Evolutionary conservation across 1,284 basidiomycete genomes (phyloP).

Genomic region (Wolfiporia cocos): DNA sequence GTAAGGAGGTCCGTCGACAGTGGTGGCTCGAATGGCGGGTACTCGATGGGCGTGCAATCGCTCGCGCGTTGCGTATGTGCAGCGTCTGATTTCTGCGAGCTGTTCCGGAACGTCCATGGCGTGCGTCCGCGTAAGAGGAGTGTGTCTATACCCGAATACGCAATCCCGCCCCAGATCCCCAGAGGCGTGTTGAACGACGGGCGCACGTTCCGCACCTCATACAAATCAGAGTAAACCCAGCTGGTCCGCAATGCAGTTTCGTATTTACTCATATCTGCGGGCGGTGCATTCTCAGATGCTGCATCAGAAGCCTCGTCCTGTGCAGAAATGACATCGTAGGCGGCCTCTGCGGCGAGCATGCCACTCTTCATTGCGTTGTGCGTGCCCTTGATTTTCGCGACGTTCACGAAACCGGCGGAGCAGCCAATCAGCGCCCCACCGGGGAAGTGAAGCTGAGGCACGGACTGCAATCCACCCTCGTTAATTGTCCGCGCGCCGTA

Average conservation of each 20-base stretch:
- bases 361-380: slow-evolving; percentile 99
- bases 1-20: slow-evolving; percentile 95
- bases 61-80: slow-evolving; percentile 66
- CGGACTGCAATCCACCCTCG: slow-evolving; percentile 92
- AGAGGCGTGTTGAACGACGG: slow-evolving; percentile 87
- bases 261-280: slow-evolving; percentile 75
- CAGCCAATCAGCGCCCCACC: slow-evolving; percentile 96
- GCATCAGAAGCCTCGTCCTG: slow-evolving; percentile 17
- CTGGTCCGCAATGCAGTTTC: slow-evolving; percentile 70
- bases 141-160: slow-evolving; percentile 88
- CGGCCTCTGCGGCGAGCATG: slow-evolving; percentile 93
- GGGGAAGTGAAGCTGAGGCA: slow-evolving; percentile 91
- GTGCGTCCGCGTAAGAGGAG: slow-evolving; percentile 82
- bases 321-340: slow-evolving; percentile 55
- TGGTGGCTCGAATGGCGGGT: slow-evolving; percentile 87
- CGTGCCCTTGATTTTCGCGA: slow-evolving; percentile 99
- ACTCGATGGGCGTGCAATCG: slow-evolving; percentile 78
- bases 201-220: slow-evolving; percentile 90
- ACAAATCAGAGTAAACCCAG: slow-evolving; percentile 87
- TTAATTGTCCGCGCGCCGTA: slow-evolving; percentile 92
- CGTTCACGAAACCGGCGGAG: slow-evolving; percentile 94
- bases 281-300: slow-evolving; percentile 23
- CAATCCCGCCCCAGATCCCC: slow-evolving; percentile 86
- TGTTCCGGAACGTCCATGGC: slow-evolving; percentile 89
- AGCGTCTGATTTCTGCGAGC: slow-evolving; percentile 57